Conservation (phyloP, 169 alveolate species). For the Babesia gibsoni region DNA sequence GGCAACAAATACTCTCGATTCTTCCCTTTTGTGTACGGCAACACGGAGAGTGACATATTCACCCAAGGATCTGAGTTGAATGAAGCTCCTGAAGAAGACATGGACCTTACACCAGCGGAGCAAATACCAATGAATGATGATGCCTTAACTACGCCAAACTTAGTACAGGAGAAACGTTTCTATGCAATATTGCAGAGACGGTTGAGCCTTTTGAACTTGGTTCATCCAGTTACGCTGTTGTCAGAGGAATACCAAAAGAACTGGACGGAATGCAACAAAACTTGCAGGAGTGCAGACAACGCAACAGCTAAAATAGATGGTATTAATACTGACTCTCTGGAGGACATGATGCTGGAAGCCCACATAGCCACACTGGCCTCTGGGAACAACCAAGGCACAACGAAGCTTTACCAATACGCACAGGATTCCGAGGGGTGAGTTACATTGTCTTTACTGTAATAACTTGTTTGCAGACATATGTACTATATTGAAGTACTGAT, state of each 20-base stretch:
- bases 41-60: conserved; percentile 49
- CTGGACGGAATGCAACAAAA: conserved; percentile 39
- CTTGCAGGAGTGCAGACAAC: conserved; percentile 27
- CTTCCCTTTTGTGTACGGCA: conserved; percentile 52
- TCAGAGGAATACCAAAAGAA: conserved; percentile 54
- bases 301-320: neutral
- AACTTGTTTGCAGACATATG: conserved; percentile 12
- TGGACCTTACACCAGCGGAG: neutral
- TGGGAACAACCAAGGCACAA: conserved; percentile 12
- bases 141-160: neutral
- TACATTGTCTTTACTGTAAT: neutral
- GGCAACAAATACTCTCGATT: conserved; percentile 10
- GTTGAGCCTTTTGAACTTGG: conserved; percentile 28
- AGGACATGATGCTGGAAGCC: conserved; percentile 32
- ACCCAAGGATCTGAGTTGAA: neutral
- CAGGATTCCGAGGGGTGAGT: conserved; percentile 43
- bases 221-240: conserved; percentile 38
- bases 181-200: conserved; percentile 1
- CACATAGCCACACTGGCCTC: conserved; percentile 60
- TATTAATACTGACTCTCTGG: conserved; percentile 33
- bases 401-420: conserved; percentile 55
- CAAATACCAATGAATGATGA: neutral
- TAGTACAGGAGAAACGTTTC: neutral
- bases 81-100: neutral
- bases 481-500: conserved; percentile 52